phyloP scores from a whole-genome alignment of 495 filamentous ascomycete species.

The Immersiella caudata region DNA sequence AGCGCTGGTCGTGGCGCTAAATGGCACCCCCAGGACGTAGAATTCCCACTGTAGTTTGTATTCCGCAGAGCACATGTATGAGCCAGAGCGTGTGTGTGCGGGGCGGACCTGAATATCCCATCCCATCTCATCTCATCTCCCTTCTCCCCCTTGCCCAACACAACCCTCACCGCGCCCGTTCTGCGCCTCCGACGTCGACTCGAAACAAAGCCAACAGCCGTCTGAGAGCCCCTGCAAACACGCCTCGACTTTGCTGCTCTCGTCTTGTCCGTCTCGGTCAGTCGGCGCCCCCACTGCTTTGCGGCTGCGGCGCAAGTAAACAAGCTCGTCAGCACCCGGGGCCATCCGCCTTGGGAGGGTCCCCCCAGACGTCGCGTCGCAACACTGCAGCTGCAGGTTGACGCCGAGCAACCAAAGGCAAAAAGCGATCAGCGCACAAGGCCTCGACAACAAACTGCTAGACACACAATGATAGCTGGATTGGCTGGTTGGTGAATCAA shows the following conservation, averaged over 20 bases:
- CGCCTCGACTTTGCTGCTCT: background rate
- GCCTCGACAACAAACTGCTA: constrained; percentile 11
- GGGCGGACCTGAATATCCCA: background rate
- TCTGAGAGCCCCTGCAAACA: constrained; percentile 1
- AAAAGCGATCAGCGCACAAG: background rate
- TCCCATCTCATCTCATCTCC: constrained; percentile 20
- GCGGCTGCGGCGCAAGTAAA: constrained; percentile 34
- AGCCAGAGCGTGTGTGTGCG: background rate
- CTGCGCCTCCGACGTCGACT: constrained; percentile 7
- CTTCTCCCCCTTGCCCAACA: background rate
- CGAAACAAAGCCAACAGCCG: background rate
- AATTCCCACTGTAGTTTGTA: constrained; percentile 3
- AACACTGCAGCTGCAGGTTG: constrained; percentile 16
- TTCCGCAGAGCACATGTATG: background rate
- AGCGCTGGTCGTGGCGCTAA: constrained; percentile 8
- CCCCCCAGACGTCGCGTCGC: constrained; percentile 17
- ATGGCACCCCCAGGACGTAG: background rate
- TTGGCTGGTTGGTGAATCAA: constrained; percentile 23
- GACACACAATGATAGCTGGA: constrained; percentile 24
- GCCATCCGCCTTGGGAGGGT: background rate
- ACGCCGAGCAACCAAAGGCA: background rate
- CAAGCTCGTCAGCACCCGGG: constrained; percentile 19
- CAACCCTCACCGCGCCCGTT: background rate
- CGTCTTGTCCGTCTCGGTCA: background rate
- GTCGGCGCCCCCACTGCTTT: constrained; percentile 28